Base-by-base conservation (phyloP, 306 rosid genomes). In the Sicyos edulis region DNA sequence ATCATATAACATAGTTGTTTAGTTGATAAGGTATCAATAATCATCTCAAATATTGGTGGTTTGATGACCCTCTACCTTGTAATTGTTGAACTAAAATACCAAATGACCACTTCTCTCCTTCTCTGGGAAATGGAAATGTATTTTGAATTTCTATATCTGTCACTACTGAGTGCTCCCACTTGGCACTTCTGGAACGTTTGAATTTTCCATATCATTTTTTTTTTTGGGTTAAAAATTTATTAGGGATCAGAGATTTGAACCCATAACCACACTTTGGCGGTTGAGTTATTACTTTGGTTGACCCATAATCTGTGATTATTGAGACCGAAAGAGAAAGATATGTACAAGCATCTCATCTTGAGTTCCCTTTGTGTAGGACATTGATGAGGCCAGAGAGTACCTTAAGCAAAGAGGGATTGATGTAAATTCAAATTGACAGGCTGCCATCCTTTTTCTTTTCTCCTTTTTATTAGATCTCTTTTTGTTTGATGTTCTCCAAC, bases 341-440 rank as follows among this genome's bases (percentile, higher is more conserved):
- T n/a, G 17, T 71, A 53, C 12, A 9, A 13, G 47, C 7, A 26
- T 70, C 49, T 24, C 74, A 7, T 16, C 17, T 74, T 44, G 26
- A 55, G 4, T 73, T 70, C 70, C 59, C 78, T 74, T 60, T 59
- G 79, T 59, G 79, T 70, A 90, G 98, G 96, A 93, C 69, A 69
- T 93, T 66, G 78, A 67, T 17, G 96, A 88, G 83, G 98, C 98
- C 61, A 88, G 82, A 86, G 89, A 86, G 5, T 88, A 76, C 76
- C 77, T 92, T 82, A 86, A 85, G 77, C 82, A 76, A 80, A 87
- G 70, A 77, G 89, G 96, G 74, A 80, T 92, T 16, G 90, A 92
- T 82, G 78, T 92, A 74, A 60, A 81, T 71, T 62, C 62, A 52
- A 78, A 80, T 77, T 87, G 85, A 92, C 74, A n/a, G 73, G 24